A percentile compares a stretch with the other conserved stretches of the same genome.
Conservation (phyloP, 495 filamentous ascomycete species). For the Bathelium albidoporum region DNA sequence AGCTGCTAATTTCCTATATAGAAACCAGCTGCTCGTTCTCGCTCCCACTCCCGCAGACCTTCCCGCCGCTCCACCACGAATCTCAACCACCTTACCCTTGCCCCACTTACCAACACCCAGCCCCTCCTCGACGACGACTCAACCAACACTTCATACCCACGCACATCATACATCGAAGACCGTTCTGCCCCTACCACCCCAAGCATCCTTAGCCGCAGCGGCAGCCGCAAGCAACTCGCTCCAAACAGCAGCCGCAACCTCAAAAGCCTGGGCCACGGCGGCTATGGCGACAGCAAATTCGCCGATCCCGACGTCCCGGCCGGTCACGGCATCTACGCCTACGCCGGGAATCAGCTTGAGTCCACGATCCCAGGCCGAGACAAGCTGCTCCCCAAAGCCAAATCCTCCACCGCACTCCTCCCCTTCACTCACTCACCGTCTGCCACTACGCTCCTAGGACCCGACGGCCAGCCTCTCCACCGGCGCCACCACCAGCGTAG, state of each 20-base stretch:
- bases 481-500: constrained; percentile 6
- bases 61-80: constrained; percentile 31
- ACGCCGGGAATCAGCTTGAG: background rate
- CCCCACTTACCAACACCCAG: constrained; percentile 24
- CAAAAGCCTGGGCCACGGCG: constrained; percentile 1
- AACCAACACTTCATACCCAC: constrained; percentile 10
- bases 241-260: constrained; percentile 3
- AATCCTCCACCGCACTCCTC: constrained; percentile 24
- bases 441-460: background rate
- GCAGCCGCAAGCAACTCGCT: constrained; percentile 23
- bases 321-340: constrained; percentile 18
- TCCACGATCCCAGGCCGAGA: background rate
- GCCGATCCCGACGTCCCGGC: constrained; percentile 19
- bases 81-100: constrained; percentile 32
- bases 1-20: background rate
- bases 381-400: constrained; percentile 24
- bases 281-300: constrained; percentile 13
- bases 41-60: constrained; percentile 16
- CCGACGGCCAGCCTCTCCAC: constrained; percentile 6
- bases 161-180: constrained; percentile 31
- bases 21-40: constrained; percentile 6
- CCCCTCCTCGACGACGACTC: constrained; percentile 13
- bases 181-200: constrained; percentile 31
- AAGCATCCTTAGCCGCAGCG: constrained; percentile 31
- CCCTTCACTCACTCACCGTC: background rate